Percentiles rank a stretch among this genome's conserved stretches.
phyloP scores from a whole-genome alignment of 139 green algal genomes.

The Tetradesmus lagerheimii region DNA sequence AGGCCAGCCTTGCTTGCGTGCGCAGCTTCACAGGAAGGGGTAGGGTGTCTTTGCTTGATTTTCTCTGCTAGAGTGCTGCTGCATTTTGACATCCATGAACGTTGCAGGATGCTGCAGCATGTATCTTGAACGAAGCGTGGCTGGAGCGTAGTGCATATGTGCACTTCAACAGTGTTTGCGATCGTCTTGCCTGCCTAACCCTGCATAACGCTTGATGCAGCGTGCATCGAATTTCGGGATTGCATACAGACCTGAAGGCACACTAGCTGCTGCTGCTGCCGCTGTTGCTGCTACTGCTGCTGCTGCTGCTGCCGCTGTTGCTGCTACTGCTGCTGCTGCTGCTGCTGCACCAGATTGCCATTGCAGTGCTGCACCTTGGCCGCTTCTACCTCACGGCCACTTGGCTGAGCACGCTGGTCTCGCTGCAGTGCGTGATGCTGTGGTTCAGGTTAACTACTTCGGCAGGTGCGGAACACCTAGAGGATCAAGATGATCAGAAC shows the following conservation, averaged over 20 bases:
- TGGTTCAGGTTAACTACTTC: slow-evolving; percentile 54
- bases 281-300: background rate
- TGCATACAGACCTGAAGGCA: too few relatives aligned
- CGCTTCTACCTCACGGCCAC: slow-evolving; percentile 31
- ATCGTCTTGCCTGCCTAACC: background rate
- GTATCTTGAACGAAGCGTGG: background rate
- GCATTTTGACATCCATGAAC: too few relatives aligned
- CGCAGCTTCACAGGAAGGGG: too few relatives aligned
- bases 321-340: background rate
- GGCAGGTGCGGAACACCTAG: too few relatives aligned
- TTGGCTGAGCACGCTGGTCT: slow-evolving; percentile 50
- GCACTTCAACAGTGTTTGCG: background rate
- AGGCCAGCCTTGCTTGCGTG: too few relatives aligned
- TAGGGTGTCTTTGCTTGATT: too few relatives aligned
- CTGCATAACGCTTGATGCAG: background rate
- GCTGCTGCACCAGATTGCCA: slow-evolving; percentile 55
- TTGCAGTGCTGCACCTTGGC: slow-evolving; percentile 58
- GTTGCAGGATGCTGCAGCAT: slow-evolving; percentile 57
- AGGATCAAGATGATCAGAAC: too few relatives aligned
- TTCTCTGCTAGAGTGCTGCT: too few relatives aligned
- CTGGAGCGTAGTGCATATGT: background rate
- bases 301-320: too few relatives aligned
- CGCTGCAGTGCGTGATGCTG: slow-evolving; percentile 54
- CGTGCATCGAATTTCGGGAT: too few relatives aligned
- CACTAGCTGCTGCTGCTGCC: background rate